Base-by-base conservation (phyloP, 768 basidiomycete species). In the Lyophyllum decastes region DNA sequence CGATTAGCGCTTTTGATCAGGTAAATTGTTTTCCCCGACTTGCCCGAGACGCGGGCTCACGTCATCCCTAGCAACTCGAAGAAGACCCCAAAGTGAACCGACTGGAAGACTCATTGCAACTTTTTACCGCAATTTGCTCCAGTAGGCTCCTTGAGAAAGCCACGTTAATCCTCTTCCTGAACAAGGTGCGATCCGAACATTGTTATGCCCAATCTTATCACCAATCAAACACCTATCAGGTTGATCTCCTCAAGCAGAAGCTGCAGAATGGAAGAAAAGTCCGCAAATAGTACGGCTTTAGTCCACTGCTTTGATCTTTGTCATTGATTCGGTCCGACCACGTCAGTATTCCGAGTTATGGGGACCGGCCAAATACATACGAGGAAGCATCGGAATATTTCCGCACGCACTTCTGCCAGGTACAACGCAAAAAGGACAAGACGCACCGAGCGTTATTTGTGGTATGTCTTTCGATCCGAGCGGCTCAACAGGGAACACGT, bases 1-100 rank as follows among this genome's bases (percentile, higher is more conserved):
- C 91, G 24, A 87, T 93, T 62, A 90, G 88, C 64, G 91, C 90
- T 44, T 93, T 90, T 68, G 90, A 93, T 77, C 90, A 92, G 82
- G 58, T 58, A 48, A 40, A 38, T 4, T 4, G 50, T 0, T 1
- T 14, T 22, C 17, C 30, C 25, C 25, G 17, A 16, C 9, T 16
- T 12, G 14, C 38, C 35, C 9, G n/a, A 27, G 26, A 21, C 17
- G 24, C 16, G 16, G 1, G 17, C 19, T 33, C 35, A 57, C 49
- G 30, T 14, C 46, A 43, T 49, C 40, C 38, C 26, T 46, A 91
- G 88, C 91, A 89, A 71, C 82, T 93, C 17, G 88, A 91, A 63
- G 91, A 93, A 73, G 90, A 92, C 68, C 78, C 83, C 8, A 79
- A 82, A 58, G 85, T 85, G 44, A 93, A 93, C 67, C 76, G 91